phyloP scores from a whole-genome alignment of 805 yeast genomes.

The Starmera quercuum region DNA sequence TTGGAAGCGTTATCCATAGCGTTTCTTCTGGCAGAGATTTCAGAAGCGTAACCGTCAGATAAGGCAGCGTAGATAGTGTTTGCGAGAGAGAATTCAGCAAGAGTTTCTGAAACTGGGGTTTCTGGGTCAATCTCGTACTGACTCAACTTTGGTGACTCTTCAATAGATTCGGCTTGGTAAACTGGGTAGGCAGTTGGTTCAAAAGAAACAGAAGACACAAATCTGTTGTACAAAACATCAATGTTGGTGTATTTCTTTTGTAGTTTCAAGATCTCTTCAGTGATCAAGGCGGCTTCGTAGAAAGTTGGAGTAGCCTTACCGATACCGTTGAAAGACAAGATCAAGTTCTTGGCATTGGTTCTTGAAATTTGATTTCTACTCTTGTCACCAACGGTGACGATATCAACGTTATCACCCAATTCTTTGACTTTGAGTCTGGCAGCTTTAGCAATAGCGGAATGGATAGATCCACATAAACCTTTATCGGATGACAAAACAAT shows the following conservation, averaged over 20 bases:
- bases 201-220: slow-evolving; percentile 80
- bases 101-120: slow-evolving; percentile 58
- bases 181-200: slow-evolving; percentile 71
- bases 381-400: slow-evolving; percentile 93
- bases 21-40: slow-evolving; percentile 96
- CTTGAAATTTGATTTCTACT: slow-evolving; percentile 82
- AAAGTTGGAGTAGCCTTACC: slow-evolving; percentile 98
- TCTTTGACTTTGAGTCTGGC: slow-evolving; percentile 63
- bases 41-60: slow-evolving; percentile 98
- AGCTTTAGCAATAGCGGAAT: slow-evolving; percentile 87
- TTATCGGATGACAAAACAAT: slow-evolving; percentile 93
- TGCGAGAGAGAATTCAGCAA: slow-evolving; percentile 83
- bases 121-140: slow-evolving; percentile 74
- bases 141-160: slow-evolving; percentile 76
- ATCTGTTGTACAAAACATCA: slow-evolving; percentile 82
- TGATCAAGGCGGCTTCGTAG: slow-evolving; percentile 79
- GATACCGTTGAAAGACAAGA: slow-evolving; percentile 77
- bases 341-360: slow-evolving; percentile 62
- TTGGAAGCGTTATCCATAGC: slow-evolving; percentile 99
- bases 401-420: slow-evolving; percentile 54
- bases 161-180: slow-evolving; percentile 64
- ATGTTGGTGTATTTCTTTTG: slow-evolving; percentile 58
- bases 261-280: slow-evolving; percentile 70
- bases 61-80: slow-evolving; percentile 84
- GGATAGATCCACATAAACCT: slow-evolving; percentile 98